Base-by-base conservation (phyloP, 345 rosid genomes). In the Eucalyptus tenuipes region DNA sequence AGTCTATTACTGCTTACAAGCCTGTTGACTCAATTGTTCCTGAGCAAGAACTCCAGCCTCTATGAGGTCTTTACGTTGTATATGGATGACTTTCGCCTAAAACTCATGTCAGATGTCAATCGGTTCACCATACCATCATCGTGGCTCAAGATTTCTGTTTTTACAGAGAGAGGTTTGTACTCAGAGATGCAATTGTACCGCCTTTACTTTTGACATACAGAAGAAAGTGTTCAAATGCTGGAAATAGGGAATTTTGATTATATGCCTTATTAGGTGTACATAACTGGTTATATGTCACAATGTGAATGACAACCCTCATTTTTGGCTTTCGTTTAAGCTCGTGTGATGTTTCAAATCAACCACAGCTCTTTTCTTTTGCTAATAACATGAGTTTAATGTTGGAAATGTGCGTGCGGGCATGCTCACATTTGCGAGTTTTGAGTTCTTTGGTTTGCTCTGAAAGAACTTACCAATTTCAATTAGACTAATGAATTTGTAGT, bases 1-100 rank as follows among this genome's bases (percentile, higher is more conserved):
- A 92, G 92, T 22, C 86, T 22, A 82, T 87, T 4, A 92, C 91
- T 88, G 90, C 92, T 48, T 95, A 95, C 92, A 95, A 92, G 89
- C 96, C 95, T 18, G 96, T 95, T 3, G 93, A 93, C 85, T 89
- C 71, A 10, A 92, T 89, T 45, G 91, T 88, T 25, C 94, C 94
- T 2, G 96, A 94, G 89, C 96, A 93, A 89, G 98, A 95, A 90
- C 91, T 95, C 71, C 96, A 95, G 88, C 96, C 95, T 5, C 86
- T 94, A 68, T 90, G 92, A 88, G 49, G 68, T 87, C 87, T 86
- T 42, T 37, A 57, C 12, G 16, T 3, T 14, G 25, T 61, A 79
- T 10, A 45, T 44, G 31, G 81, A 45, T 59, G 81, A 87, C 80
- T 42, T 42, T 55, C 61, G 1, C 61, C 64, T 50, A n/a, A 49